A percentile compares a stretch with the other conserved stretches of the same genome.
phyloP scores from a whole-genome alignment of 306 rosid species.

The Corylus avellana region DNA sequence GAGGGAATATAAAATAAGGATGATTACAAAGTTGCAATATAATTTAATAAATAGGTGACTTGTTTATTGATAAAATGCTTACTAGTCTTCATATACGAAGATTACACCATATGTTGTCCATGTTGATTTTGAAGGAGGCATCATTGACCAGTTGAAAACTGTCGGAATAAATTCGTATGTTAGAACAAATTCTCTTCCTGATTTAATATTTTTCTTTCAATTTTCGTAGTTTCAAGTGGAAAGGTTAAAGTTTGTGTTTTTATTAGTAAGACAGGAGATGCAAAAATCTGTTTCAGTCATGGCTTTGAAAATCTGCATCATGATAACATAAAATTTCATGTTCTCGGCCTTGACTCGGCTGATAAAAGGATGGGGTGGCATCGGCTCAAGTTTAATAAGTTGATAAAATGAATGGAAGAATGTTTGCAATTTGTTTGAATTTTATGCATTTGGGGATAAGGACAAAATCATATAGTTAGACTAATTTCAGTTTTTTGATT shows the following conservation, averaged over 20 bases:
- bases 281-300: too few relatives aligned
- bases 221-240: not conserved
- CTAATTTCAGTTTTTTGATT: too few relatives aligned
- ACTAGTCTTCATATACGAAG: not conserved
- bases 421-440: too few relatives aligned
- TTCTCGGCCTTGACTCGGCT: too few relatives aligned
- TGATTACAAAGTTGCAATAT: not conserved
- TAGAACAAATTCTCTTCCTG: not conserved
- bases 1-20: slow-evolving; percentile 7
- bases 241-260: not conserved
- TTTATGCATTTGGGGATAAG: too few relatives aligned
- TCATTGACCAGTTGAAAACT: not conserved
- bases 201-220: not conserved
- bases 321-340: not conserved
- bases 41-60: slow-evolving; percentile 3
- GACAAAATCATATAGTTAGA: too few relatives aligned
- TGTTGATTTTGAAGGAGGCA: not conserved
- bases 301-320: not conserved
- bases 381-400: too few relatives aligned
- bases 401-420: too few relatives aligned
- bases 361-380: too few relatives aligned
- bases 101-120: not conserved
- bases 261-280: too few relatives aligned
- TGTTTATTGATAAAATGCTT: not conserved
- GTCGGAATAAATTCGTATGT: not conserved